phyloP scores from a whole-genome alignment of 805 yeast genomes.

The Saccharomycopsis sp. region DNA sequence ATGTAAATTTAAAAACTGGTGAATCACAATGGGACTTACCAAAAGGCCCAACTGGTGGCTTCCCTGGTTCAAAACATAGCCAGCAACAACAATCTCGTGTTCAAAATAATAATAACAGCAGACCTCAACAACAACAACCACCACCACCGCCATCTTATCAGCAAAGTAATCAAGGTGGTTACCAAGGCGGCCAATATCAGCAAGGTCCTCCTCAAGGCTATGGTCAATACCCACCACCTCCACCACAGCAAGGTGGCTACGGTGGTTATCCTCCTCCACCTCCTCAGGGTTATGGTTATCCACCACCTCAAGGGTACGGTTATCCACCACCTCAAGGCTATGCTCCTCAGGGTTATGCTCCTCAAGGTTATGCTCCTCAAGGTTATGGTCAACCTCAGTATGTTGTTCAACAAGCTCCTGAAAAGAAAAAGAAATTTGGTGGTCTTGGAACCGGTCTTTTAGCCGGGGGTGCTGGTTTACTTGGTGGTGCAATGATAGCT shows the following conservation, averaged over 20 bases:
- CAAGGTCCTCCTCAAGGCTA: constrained; percentile 16
- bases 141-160: constrained; percentile 12
- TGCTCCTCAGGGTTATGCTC: constrained; percentile 13
- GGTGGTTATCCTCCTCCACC: constrained; percentile 26
- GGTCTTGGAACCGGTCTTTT: constrained; percentile 35
- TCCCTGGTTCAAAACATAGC: constrained; percentile 20
- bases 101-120: no score
- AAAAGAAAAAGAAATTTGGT: constrained; percentile 26
- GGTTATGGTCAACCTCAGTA: constrained; percentile 24
- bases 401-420: constrained; percentile 26
- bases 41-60: constrained; percentile 13
- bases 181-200: constrained; percentile 19
- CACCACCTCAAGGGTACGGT: constrained; percentile 13
- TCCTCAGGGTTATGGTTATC: no score
- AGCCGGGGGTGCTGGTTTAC: constrained; percentile 49
- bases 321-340: constrained; percentile 17
- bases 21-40: constrained; percentile 93
- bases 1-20: constrained; percentile 65
- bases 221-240: constrained; percentile 22
- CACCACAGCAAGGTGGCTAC: constrained; percentile 21
- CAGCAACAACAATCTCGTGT: constrained; percentile 20
- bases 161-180: constrained; percentile 1
- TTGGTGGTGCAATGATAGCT: constrained; percentile 53
- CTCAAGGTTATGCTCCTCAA: constrained; percentile 14
- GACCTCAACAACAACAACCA: constrained; percentile 21